Evolutionary conservation across 2,329 filamentous ascomycete species (phyloP).

Genomic region (Sclerotinia borealis): DNA sequence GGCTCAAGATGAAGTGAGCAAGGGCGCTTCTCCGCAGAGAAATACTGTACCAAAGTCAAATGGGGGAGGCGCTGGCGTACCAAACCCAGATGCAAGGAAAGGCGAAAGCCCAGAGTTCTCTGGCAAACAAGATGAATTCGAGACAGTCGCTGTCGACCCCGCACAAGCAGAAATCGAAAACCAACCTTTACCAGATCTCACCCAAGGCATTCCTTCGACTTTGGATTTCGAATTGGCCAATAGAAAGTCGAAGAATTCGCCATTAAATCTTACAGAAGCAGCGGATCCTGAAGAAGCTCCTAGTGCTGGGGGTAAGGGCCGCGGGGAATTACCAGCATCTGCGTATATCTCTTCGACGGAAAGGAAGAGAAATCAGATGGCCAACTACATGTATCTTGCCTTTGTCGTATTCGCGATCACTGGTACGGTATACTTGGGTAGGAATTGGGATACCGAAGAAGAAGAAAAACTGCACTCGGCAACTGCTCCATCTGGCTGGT

Average conservation of each 20-base stretch:
- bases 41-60: slow-evolving; percentile 16
- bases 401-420: slow-evolving; percentile 51
- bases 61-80: slow-evolving; percentile 16
- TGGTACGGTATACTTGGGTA: slow-evolving; percentile 63
- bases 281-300: slow-evolving; percentile 36
- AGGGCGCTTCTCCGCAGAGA: slow-evolving; percentile 15
- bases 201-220: slow-evolving; percentile 90
- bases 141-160: slow-evolving; percentile 36
- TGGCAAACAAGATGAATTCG: slow-evolving; percentile 27
- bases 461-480: slow-evolving; percentile 60
- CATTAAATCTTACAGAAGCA: slow-evolving; percentile 46
- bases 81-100: slow-evolving; percentile 16
- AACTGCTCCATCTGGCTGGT: slow-evolving; percentile 77
- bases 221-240: slow-evolving; percentile 66
- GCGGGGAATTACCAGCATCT: slow-evolving; percentile 64
- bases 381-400: slow-evolving; percentile 65
- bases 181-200: slow-evolving; percentile 78
- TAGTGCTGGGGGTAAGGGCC: slow-evolving; percentile 45
- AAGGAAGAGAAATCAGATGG: slow-evolving; percentile 67
- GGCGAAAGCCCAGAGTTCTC: slow-evolving; percentile 20
- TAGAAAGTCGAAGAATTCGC: slow-evolving; percentile 28
- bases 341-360: slow-evolving; percentile 91
- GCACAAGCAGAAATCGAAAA: slow-evolving; percentile 44
- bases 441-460: slow-evolving; percentile 75
- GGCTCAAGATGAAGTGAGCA: slow-evolving; percentile 18